Evolutionary conservation across 2,329 filamentous ascomycete genomes (phyloP).

Genomic region (Fusarium austroafricanum): DNA sequence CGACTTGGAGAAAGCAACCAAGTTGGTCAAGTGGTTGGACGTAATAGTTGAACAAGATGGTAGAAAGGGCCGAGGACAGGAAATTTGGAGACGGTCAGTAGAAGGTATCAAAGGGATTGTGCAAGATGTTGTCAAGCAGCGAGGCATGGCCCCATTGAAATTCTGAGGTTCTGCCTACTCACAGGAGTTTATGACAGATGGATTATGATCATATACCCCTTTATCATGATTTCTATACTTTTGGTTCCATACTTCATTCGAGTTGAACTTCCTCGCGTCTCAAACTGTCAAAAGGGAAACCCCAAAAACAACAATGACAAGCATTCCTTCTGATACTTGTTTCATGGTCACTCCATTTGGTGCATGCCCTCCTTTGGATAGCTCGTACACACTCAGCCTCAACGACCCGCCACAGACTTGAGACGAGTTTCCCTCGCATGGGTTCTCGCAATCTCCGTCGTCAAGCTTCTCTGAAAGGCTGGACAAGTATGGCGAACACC

Average conservation of each 20-base stretch:
- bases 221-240: not conserved
- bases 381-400: slow-evolving; percentile 59
- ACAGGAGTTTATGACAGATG: slow-evolving; percentile 1
- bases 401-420: slow-evolving; percentile 66
- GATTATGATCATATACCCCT: slow-evolving; percentile 24
- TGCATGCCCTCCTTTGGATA: slow-evolving; percentile 30
- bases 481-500: slow-evolving; percentile 65
- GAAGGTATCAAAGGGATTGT: slow-evolving; percentile 61
- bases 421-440: slow-evolving; percentile 64
- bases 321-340: not conserved
- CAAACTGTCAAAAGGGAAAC: slow-evolving; percentile 8
- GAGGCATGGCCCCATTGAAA: slow-evolving; percentile 68
- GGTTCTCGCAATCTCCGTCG: slow-evolving; percentile 61
- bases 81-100: slow-evolving; percentile 61
- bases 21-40: slow-evolving; percentile 75
- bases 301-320: slow-evolving; percentile 6
- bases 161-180: slow-evolving; percentile 50
- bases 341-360: slow-evolving; percentile 3
- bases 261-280: not conserved
- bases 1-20: slow-evolving; percentile 79
- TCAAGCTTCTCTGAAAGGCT: slow-evolving; percentile 58
- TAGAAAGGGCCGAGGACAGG: slow-evolving; percentile 51
- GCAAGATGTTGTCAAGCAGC: slow-evolving; percentile 64
- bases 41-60: slow-evolving; percentile 65
- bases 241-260: too few relatives aligned